These are phyloP conservation scores for Symbiotaphrina buchneri DNA, from an alignment of 495 filamentous ascomycete species.

Conservation along the genomic window DNA sequence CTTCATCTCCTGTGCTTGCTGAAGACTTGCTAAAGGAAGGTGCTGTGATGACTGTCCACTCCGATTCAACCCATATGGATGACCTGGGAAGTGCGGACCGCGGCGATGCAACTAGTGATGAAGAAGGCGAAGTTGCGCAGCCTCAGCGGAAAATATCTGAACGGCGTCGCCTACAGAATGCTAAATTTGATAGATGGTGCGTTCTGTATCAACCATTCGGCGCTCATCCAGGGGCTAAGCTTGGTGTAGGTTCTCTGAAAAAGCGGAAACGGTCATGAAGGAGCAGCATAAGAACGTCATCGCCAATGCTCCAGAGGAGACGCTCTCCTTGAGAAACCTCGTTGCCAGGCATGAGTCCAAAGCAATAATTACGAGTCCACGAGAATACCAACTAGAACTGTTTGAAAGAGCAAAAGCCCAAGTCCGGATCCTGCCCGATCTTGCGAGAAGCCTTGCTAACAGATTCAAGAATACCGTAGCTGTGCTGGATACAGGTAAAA, in stretches of 20 bases:
- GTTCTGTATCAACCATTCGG: no score
- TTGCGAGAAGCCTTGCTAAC: no score
- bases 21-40: no score
- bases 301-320: slow-evolving; percentile 12
- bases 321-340: slow-evolving; percentile 19
- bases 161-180: neutral
- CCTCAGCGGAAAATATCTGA: neutral
- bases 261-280: slow-evolving; percentile 13
- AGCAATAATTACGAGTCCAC: slow-evolving; percentile 43
- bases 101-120: slow-evolving; percentile 22
- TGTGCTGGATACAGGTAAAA: slow-evolving; percentile 76
- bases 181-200: slow-evolving; percentile 1
- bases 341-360: slow-evolving; percentile 20
- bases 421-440: no score
- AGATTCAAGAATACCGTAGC: slow-evolving; percentile 91
- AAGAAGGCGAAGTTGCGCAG: neutral
- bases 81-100: no score
- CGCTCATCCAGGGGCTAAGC: slow-evolving; percentile 2
- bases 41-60: no score
- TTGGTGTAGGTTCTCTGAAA: slow-evolving; percentile 18
- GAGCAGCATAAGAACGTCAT: slow-evolving; percentile 12
- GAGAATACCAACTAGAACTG: slow-evolving; percentile 83
- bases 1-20: no score
- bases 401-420: slow-evolving; percentile 70
- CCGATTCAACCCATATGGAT: no score